Percentiles rank a stretch among this genome's conserved stretches.
Conservation (phyloP, 2,329 filamentous ascomycete genomes). For the Didymellaceae sp. region DNA sequence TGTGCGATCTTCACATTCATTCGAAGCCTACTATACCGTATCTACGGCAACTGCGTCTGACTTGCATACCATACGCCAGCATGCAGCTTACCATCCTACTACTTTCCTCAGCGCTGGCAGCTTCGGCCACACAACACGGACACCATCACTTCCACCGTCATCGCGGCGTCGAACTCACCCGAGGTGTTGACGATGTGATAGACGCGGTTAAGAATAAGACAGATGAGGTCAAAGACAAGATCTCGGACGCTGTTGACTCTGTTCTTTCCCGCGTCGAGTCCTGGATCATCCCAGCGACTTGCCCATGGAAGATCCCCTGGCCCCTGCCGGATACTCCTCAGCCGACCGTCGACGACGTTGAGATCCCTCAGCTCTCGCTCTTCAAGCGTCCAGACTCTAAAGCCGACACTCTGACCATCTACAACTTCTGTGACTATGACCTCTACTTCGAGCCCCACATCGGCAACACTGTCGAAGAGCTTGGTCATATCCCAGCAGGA, state of each 20-base stretch:
- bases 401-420: constrained; percentile 19
- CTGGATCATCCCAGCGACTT: constrained; percentile 15
- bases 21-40: background rate
- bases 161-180: constrained; percentile 2
- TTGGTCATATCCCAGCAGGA: constrained; percentile 13
- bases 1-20: constrained; percentile 8
- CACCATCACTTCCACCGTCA: constrained; percentile 4
- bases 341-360: constrained; percentile 15
- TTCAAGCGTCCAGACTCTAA: constrained; percentile 16
- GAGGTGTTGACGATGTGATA: constrained; percentile 5
- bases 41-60: background rate
- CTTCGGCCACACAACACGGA: constrained; percentile 3
- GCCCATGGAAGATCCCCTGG: constrained; percentile 19
- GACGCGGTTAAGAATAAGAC: constrained; percentile 11
- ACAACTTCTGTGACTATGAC: constrained; percentile 29
- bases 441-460: constrained; percentile 20
- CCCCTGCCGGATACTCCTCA: constrained; percentile 19
- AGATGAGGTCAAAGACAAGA: constrained; percentile 3
- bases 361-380: constrained; percentile 20
- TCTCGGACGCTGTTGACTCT: constrained; percentile 10
- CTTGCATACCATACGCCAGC: background rate
- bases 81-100: constrained; percentile 6
- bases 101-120: constrained; percentile 5
- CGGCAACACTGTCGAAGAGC: constrained; percentile 4
- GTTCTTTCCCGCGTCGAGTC: constrained; percentile 13